These are phyloP conservation scores for Pseudozyma thailandica DNA, from an alignment of 1,284 basidiomycete genomes.

Conservation along the genomic window DNA sequence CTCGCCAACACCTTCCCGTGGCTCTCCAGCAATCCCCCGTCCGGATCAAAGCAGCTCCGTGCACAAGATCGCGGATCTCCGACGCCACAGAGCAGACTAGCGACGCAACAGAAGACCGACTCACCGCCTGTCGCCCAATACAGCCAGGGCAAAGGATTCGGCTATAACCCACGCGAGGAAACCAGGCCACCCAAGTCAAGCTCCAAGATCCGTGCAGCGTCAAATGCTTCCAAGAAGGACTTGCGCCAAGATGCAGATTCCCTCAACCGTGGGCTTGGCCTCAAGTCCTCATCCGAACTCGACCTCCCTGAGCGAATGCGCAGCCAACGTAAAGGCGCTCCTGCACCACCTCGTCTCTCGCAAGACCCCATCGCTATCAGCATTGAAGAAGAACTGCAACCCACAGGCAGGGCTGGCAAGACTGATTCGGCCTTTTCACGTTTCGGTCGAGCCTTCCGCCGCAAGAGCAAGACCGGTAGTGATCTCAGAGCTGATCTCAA, in stretches of 20 bases:
- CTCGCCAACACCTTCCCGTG: conserved; percentile 35
- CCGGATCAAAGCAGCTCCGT: conserved; percentile 7
- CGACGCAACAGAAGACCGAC: conserved; percentile 6
- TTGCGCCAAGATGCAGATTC: conserved; percentile 14
- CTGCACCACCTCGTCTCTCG: conserved; percentile 32
- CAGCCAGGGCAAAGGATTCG: conserved; percentile 46
- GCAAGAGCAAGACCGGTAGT: conserved; percentile 45
- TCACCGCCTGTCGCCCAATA: conserved; percentile 35
- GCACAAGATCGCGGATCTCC: conserved; percentile 7
- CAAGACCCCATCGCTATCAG: conserved; percentile 42
- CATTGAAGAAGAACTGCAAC: conserved; percentile 36
- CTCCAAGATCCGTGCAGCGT: conserved; percentile 14
- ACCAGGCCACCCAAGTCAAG: conserved; percentile 16
- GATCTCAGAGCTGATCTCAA: conserved; percentile 24
- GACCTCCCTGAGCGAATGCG: conserved; percentile 46
- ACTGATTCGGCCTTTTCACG: conserved; percentile 39
- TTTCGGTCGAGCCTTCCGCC: conserved; percentile 42
- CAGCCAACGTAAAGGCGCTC: conserved; percentile 35
- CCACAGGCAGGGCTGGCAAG: conserved; percentile 3
- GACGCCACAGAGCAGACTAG: conserved; percentile 2
- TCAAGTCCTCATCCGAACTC: conserved; percentile 36
- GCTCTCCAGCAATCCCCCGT: conserved; percentile 23
- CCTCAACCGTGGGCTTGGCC: conserved; percentile 19
- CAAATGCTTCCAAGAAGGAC: conserved; percentile 8
- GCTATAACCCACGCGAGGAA: conserved; percentile 32